These are phyloP conservation scores for Malbranchea cinnamomea DNA, from an alignment of 2,329 filamentous ascomycete species.

Conservation along the genomic window DNA sequence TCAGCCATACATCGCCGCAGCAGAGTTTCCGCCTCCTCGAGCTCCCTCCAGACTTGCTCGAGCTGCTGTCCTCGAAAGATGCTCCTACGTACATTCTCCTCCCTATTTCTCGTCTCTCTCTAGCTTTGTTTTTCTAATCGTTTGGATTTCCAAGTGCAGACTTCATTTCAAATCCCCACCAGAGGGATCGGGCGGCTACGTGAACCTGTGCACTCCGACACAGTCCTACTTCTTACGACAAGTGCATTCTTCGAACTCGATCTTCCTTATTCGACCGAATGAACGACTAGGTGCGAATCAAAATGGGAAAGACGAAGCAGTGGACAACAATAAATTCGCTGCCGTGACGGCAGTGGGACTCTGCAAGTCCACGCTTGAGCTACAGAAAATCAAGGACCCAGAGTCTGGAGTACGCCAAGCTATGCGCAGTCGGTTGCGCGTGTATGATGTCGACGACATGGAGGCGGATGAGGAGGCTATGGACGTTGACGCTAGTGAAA, in stretches of 20 bases:
- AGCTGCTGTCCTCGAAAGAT: conserved; percentile 36
- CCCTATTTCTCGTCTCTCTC: background rate
- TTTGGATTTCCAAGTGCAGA: conserved; percentile 12
- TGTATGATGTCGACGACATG: conserved; percentile 15
- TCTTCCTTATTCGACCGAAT: conserved; percentile 37
- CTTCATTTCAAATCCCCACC: conserved; percentile 26
- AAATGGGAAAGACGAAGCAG: conserved; percentile 1
- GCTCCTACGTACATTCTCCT: conserved; percentile 21
- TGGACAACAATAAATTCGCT: no score
- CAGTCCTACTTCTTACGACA: conserved; percentile 47
- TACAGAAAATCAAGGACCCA: conserved; percentile 21
- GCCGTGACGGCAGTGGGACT: conserved; percentile 29
- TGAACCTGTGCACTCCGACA: conserved; percentile 44
- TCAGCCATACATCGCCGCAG: conserved; percentile 30
- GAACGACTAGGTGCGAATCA: conserved; percentile 13
- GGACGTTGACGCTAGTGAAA: conserved; percentile 11
- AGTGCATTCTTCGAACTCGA: conserved; percentile 50
- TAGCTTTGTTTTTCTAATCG: background rate
- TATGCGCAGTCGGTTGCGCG: conserved; percentile 16
- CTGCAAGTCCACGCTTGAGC: conserved; percentile 31
- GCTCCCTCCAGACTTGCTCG: conserved; percentile 42
- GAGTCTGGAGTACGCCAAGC: conserved; percentile 17
- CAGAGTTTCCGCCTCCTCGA: conserved; percentile 45
- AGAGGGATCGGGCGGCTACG: conserved; percentile 23
- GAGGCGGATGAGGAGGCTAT: conserved; percentile 7